A percentile compares a stretch with the other conserved stretches of the same genome.
phyloP scores from a whole-genome alignment of 306 rosid species.

The Morella rubra region DNA sequence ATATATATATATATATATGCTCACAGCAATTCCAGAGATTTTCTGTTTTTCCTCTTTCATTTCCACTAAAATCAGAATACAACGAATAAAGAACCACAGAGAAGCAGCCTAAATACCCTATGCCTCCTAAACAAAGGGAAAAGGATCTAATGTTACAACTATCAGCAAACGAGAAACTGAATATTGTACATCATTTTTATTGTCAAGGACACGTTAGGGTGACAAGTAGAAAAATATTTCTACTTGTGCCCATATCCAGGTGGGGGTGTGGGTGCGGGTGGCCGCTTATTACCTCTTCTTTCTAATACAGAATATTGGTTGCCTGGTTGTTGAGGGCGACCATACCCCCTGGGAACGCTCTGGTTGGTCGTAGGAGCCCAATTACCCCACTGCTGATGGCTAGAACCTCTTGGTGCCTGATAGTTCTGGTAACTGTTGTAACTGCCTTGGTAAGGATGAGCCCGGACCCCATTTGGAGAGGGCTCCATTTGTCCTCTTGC shows the following conservation, averaged over 20 bases:
- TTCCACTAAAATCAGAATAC: background rate
- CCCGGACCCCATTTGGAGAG: constrained; percentile 24
- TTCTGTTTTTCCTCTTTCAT: background rate
- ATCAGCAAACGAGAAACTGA: constrained; percentile 1
- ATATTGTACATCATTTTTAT: constrained; percentile 44
- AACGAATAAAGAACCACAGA: background rate
- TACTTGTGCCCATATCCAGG: constrained; percentile 45
- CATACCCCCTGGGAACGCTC: constrained; percentile 35
- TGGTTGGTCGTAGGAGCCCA: constrained; percentile 41
- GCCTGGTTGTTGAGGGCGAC: constrained; percentile 44
- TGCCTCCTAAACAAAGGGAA: background rate
- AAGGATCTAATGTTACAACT: constrained; percentile 10
- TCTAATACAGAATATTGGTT: constrained; percentile 59
- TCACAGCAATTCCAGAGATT: background rate
- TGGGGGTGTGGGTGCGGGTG: constrained; percentile 46
- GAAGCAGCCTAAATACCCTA: background rate
- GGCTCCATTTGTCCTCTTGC: constrained; percentile 22
- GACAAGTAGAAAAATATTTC: constrained; percentile 11
- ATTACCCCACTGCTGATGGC: constrained; percentile 24
- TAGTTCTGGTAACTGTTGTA: constrained; percentile 39
- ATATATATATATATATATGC: too few relatives aligned
- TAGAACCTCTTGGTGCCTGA: constrained; percentile 35
- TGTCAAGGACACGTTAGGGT: constrained; percentile 4
- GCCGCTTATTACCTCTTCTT: constrained; percentile 48
- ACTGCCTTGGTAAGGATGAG: constrained; percentile 34